A percentile compares a stretch with the other conserved stretches of the same genome.
phyloP scores from a whole-genome alignment of 1,284 basidiomycete species.

The Tetrapyrgos nigripes region DNA sequence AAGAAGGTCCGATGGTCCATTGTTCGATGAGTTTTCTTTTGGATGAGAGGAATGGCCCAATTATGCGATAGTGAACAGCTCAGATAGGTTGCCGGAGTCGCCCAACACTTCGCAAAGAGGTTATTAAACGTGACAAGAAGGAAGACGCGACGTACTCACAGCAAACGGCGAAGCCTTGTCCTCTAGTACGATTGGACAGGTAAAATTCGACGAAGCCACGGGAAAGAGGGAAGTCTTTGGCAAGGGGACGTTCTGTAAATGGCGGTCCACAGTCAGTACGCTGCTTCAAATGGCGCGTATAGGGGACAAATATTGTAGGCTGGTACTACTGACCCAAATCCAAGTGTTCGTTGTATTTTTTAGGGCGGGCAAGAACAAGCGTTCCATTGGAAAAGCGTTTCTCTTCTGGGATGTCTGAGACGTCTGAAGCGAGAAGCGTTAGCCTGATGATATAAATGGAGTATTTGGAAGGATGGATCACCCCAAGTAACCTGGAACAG shows the following conservation, averaged over 20 bases:
- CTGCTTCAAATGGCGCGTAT: background rate
- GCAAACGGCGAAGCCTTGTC: conserved; percentile 44
- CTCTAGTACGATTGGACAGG: conserved; percentile 34
- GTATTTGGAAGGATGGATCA: background rate
- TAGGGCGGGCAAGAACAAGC: conserved; percentile 6
- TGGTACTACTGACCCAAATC: conserved; percentile 40
- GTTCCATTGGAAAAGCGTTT: background rate
- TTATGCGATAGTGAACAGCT: conserved; percentile 4
- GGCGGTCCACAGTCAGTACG: background rate
- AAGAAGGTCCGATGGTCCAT: conserved; percentile 1
- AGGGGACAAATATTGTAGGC: background rate
- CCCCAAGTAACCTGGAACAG: background rate
- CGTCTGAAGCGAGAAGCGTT: background rate
- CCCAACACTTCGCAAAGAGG: conserved; percentile 12
- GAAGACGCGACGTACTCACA: conserved; percentile 34
- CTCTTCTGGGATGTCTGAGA: conserved; percentile 5
- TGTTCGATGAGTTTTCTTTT: background rate
- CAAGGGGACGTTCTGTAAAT: conserved; percentile 37
- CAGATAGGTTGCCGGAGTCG: conserved; percentile 18
- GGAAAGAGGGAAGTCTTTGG: conserved; percentile 38
- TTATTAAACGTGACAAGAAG: conserved; percentile 5
- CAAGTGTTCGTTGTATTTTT: conserved; percentile 43
- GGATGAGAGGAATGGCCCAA: background rate
- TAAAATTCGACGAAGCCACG: conserved; percentile 36
- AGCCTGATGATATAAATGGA: background rate